Base-by-base conservation (phyloP, 2,329 filamentous ascomycete species). In the Hirsutella minnesotensis region DNA sequence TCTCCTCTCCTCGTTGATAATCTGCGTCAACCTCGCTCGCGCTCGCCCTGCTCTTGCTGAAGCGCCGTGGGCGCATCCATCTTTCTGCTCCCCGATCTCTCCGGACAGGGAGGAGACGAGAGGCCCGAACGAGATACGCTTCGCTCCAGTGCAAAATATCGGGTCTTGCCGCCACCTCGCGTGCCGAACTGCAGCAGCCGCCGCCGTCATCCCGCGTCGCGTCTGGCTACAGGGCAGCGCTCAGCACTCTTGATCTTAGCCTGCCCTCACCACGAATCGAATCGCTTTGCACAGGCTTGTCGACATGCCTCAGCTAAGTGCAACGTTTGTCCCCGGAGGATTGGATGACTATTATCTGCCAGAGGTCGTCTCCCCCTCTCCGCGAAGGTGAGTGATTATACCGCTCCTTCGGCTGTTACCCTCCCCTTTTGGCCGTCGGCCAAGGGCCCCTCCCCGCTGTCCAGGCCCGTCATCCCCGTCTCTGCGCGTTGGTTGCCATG, bases 341-440 rank as follows among this genome's bases (percentile, higher is more conserved):
- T 65, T 67, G 44, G 74, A 78, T 57, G 74, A 78, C 57, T 78
- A 73, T 54, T 76, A 72, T 56, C 73, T 77, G 71, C 74, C 74
- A 47, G 72, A 77, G 55, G 73, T 78, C 48, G 59, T 75, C 48
- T 73, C 74, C 45, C 74, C 74, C 46, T 60, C 70, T 39, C 74
- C 74, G 50, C 74, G 77, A 61, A 68, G 74, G 74, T 77, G 56
- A 54, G 70, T 16, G 9, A 16, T 35, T 49, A 37, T 9, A 16
- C 10, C 41, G 9, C 20, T 27, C n/a, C 18, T 36, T n/a, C 20
- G 15, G 21, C 22, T 37, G 15, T n/a, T 10, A 21, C 20, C 19
- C 30, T 15, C 29, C 38, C 16, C 27, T 42, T 7, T 39, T 42
- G 15, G 33, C 16, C 34, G 9, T 31, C 15, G 30, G 22, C 10